Evolutionary conservation across 176 grass and related monocot species (phyloP), one percentile per base, ranked within the genome.

Genomic region (Puccinellia tenuiflora): DNA sequence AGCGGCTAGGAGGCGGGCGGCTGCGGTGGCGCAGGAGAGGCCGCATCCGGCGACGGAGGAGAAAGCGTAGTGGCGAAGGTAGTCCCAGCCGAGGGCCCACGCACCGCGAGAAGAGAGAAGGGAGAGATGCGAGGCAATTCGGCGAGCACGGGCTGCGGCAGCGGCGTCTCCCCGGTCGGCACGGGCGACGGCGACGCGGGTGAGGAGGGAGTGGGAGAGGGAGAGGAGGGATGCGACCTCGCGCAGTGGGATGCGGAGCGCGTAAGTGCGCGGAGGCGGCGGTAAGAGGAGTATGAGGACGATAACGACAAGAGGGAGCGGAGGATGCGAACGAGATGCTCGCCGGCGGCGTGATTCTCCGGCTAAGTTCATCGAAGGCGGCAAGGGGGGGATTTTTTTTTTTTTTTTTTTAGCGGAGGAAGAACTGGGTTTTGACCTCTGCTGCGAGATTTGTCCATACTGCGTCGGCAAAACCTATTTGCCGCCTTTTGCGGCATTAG

Each of bases 181-280:
- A 14, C 93, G 93, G 52, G 91, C 68, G 78, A 84, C 81, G 78
- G 87, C 91, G 40, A 99, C 53, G 78, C 96, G 93, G 70, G 87
- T 46, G 62, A 99, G 89, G 89, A 99, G 96, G 46, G 96, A 94
- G 64, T 89, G 88, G 80, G 96, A 98, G 59, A 99, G 87, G 39
- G 91, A 96, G 73, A 95, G 83, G 24, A 90, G 75, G 15, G 85
- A 81, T 25, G 81, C 73, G 78, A 86, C 85, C 77, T 96, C 83
- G 54, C 85, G 76, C 8, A 99, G 42, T 16, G 70, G 74, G 28
- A 92, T 14, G n/a, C 51, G 47, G 17, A 95, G 54, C 3, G 84
- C 87, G 6, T 73, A 68, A 34, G 93, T 46, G 35, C 34, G 35
- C 11, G 83, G 89, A 4, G 70, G 87, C 7, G 26, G 35, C 9